Conservation (phyloP, 768 basidiomycete species). For the Amanita inopinata region DNA sequence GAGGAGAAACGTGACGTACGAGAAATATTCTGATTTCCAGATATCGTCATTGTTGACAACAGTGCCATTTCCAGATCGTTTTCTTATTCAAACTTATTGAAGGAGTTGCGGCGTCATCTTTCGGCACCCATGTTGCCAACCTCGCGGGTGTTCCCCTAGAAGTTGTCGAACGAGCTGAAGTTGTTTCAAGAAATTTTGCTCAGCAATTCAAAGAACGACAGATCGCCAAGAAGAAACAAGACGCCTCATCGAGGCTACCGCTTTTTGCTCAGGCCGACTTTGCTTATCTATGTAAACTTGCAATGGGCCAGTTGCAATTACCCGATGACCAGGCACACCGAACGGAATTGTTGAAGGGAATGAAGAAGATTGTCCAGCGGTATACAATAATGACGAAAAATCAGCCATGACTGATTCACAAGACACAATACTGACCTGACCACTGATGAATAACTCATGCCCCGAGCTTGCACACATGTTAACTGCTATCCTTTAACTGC, state of each 20-base stretch:
- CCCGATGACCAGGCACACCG: constrained; percentile 44
- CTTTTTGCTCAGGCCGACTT: constrained; percentile 87
- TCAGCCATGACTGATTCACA: constrained; percentile 1
- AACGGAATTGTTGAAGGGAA: constrained; percentile 40
- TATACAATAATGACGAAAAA: constrained; percentile 13
- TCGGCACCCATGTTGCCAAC: constrained; percentile 91
- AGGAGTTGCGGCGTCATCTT: constrained; percentile 80
- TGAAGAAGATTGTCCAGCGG: constrained; percentile 32
- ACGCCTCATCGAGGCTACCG: constrained; percentile 52
- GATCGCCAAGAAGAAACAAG: constrained; percentile 48
- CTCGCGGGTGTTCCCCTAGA: constrained; percentile 83
- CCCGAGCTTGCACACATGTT: no score
- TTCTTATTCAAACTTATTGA: constrained; percentile 93
- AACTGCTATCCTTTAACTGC: no score
- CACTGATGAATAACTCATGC: no score
- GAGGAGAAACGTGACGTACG: constrained; percentile 82
- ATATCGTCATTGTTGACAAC: constrained; percentile 1
- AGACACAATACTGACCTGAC: not conserved
- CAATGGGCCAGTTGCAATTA: constrained; percentile 39
- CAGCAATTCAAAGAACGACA: constrained; percentile 77
- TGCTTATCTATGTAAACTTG: constrained; percentile 61
- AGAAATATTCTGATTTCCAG: constrained; percentile 4
- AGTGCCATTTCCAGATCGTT: constrained; percentile 46
- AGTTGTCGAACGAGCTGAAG: constrained; percentile 84
- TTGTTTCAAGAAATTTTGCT: constrained; percentile 80